These are phyloP conservation scores for Aureobasidium leucospermi DNA, from an alignment of 2,329 filamentous ascomycete genomes.

Conservation along the genomic window DNA sequence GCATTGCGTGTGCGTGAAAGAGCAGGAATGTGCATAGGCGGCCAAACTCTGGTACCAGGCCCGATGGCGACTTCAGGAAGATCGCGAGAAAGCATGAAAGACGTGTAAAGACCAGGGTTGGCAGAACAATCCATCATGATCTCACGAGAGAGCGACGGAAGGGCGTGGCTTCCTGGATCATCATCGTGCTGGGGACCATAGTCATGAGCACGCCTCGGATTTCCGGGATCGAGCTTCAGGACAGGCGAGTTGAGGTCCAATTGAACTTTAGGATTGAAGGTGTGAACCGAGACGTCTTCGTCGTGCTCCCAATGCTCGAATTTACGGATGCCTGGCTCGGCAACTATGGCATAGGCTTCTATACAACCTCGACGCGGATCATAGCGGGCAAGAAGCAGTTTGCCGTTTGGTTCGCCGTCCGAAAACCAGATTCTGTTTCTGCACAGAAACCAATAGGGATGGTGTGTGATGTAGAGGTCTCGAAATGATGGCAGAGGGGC, in stretches of 20 bases:
- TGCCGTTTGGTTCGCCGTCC: slow-evolving; percentile 65
- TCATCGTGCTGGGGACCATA: slow-evolving; percentile 13
- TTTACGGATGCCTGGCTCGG: slow-evolving; percentile 49
- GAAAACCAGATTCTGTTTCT: slow-evolving; percentile 79
- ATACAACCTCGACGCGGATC: slow-evolving; percentile 67
- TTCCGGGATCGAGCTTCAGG: slow-evolving; percentile 33
- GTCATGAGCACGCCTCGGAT: slow-evolving; percentile 17
- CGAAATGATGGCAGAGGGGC: slow-evolving; percentile 58
- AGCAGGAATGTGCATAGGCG: slow-evolving; percentile 63
- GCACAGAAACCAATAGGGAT: slow-evolving; percentile 78
- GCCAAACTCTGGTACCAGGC: slow-evolving; percentile 55
- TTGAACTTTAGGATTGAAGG: slow-evolving; percentile 61
- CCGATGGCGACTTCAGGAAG: slow-evolving; percentile 36
- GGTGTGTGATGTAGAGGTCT: slow-evolving; percentile 64
- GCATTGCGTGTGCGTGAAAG: slow-evolving; percentile 48
- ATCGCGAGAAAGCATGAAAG: slow-evolving; percentile 58
- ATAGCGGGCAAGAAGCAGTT: slow-evolving; percentile 69
- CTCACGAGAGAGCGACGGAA: slow-evolving; percentile 36
- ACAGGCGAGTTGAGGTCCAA: slow-evolving; percentile 71
- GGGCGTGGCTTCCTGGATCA: slow-evolving; percentile 17
- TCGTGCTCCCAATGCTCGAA: slow-evolving; percentile 61
- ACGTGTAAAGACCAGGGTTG: slow-evolving; percentile 49
- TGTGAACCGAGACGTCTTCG: slow-evolving; percentile 59
- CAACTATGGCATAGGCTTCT: slow-evolving; percentile 70
- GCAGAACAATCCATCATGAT: slow-evolving; percentile 41